Conservation (phyloP, 2,329 filamentous ascomycete genomes). For the Cercospora sojina region DNA sequence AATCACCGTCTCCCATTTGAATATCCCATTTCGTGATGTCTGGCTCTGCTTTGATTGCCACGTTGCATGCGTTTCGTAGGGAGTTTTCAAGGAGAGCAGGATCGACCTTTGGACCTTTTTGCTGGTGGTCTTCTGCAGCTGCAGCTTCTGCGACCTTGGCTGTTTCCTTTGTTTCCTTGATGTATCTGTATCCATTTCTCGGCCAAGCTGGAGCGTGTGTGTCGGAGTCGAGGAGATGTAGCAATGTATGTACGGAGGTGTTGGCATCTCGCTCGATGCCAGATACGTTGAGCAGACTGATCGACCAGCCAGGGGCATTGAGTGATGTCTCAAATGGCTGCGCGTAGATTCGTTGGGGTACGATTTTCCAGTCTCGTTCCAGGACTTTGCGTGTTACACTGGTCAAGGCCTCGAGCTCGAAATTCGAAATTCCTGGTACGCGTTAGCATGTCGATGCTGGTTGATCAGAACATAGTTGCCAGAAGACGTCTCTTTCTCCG, state of each 20-base stretch:
- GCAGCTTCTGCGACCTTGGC: slow-evolving; percentile 36
- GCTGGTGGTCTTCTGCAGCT: slow-evolving; percentile 38
- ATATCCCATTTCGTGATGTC: slow-evolving; percentile 64
- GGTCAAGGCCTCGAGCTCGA: slow-evolving; percentile 51
- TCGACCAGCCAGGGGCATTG: slow-evolving; percentile 57
- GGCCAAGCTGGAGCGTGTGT: slow-evolving; percentile 56
- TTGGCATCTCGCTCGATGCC: slow-evolving; percentile 46
- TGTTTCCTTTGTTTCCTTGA: slow-evolving; percentile 17
- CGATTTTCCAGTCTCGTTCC: slow-evolving; percentile 51
- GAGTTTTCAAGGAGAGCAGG: slow-evolving; percentile 39
- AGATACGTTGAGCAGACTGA: slow-evolving; percentile 55
- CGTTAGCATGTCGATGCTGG: background rate
- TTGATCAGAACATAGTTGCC: background rate
- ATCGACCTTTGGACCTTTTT: slow-evolving; percentile 34
- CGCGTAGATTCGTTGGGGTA: slow-evolving; percentile 49
- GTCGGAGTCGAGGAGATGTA: slow-evolving; percentile 51
- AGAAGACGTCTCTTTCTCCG: background rate
- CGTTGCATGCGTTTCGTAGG: slow-evolving; percentile 45
- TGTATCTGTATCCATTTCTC: slow-evolving; percentile 46
- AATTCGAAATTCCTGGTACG: slow-evolving; percentile 39
- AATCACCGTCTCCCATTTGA: slow-evolving; percentile 65
- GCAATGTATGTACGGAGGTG: slow-evolving; percentile 43
- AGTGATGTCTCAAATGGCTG: slow-evolving; percentile 54
- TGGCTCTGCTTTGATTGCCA: slow-evolving; percentile 58
- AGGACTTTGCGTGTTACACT: slow-evolving; percentile 44